Base-by-base conservation (phyloP, 1,139 yeast species). In the Yueomyces sp. region DNA sequence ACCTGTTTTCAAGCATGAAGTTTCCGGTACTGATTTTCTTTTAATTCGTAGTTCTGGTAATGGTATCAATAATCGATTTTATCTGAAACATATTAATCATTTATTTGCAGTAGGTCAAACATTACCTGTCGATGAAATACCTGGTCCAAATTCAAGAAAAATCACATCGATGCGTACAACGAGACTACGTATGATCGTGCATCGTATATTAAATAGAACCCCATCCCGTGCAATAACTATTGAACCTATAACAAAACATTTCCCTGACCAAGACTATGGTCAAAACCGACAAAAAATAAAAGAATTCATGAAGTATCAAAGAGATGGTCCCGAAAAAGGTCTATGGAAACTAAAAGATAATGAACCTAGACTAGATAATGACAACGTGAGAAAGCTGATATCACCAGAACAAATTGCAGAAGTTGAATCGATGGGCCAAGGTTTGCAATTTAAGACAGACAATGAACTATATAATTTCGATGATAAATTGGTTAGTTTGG, bases 241-340 rank as follows among this genome's bases (percentile, higher is more conserved):
- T 3, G 81, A 81, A 50, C 97, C 93, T 53, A 85, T 93, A 27
- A 81, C 95, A 0, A 75, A 76, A 42, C 97, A 91, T 65, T 93
- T 93, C 57, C 98, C 98, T 0, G 97, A 89, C 54, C 97, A 89
- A 60, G 89, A 84, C 57, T 97, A 91, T 58, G 89, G 91, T 87
- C 99, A 93, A 62, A 91, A 87, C 57, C 74, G 98, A 54, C 97
- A 91, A 64, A 71, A 96, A 48, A 72, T 93, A 47, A 93, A 93
- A 61, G 99, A 93, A 63, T 93, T 93, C 53, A 93, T 93, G 99
- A 97, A 89, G 57, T 93, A 85, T 56, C 97, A 89, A 65, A 72
- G 97, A 53, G 78, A 82, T 38, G 98, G 98, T 11, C 89, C 83
- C 30, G 97, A 91, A 58, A 96, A 87, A 57, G 96, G 97, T 2